phyloP scores from a whole-genome alignment of 1,284 basidiomycete species.

The Tylopilus sp. region DNA sequence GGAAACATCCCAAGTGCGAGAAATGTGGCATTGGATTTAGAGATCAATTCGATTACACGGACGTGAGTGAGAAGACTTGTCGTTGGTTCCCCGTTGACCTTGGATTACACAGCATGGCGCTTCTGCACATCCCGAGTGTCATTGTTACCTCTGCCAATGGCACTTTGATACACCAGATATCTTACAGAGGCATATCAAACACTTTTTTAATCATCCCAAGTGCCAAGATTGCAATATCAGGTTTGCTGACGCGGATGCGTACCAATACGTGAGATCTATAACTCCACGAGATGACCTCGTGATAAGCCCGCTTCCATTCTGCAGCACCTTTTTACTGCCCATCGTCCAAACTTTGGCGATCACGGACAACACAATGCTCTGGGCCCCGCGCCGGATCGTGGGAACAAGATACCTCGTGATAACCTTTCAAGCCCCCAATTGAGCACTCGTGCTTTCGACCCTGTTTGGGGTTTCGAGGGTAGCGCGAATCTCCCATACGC shows the following conservation, averaged over 20 bases:
- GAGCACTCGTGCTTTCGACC: slow-evolving; percentile 17
- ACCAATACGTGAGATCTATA: slow-evolving; percentile 29
- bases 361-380: slow-evolving; percentile 2
- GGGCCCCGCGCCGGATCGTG: background rate
- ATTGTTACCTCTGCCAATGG: slow-evolving; percentile 34
- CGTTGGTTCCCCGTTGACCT: slow-evolving; percentile 7
- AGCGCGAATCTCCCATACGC: slow-evolving; percentile 23
- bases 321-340: slow-evolving; percentile 29
- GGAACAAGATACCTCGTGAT: slow-evolving; percentile 1
- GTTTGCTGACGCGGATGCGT: slow-evolving; percentile 29
- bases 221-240: slow-evolving; percentile 27
- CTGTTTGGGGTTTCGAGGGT: slow-evolving; percentile 30
- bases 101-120: slow-evolving; percentile 26
- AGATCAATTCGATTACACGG: slow-evolving; percentile 29
- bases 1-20: slow-evolving; percentile 28
- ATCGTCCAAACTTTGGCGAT: slow-evolving; percentile 22
- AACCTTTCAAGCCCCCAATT: slow-evolving; percentile 8
- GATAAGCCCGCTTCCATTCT: slow-evolving; percentile 3
- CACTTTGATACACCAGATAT: slow-evolving; percentile 30
- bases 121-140: slow-evolving; percentile 29
- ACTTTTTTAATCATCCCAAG: slow-evolving; percentile 33
- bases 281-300: background rate
- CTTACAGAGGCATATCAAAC: slow-evolving; percentile 31
- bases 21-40: slow-evolving; percentile 29
- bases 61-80: slow-evolving; percentile 20